Base-by-base conservation (phyloP, 2,329 filamentous ascomycete species). In the Stylonectria norvegica region DNA sequence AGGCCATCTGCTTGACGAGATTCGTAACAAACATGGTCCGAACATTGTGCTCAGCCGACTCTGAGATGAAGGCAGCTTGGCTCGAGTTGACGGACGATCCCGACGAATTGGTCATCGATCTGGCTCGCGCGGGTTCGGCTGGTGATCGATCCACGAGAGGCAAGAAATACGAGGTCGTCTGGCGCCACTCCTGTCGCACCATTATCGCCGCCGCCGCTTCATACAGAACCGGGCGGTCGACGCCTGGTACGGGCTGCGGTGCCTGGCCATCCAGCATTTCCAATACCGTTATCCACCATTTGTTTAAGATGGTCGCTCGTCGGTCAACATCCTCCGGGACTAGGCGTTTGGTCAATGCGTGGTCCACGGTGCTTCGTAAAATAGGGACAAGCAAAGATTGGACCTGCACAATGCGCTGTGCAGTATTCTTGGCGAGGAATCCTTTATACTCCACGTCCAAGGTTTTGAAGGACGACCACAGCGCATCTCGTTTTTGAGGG, bases 111-210 rank as follows among this genome's bases (percentile, higher is more conserved):
- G 71, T 80, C 34, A 65, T 65, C 11, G 71, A 72, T 30, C 67
- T 71, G 50, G 63, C 62, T 23, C 64, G 70, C 15, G 69, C 63
- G 15, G 63, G 63, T 47, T 77, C 75, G 25, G 60, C 62, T 2
- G 70, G 68, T 20, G 67, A 71, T 33, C 80, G 78, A 29, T 82
- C 76, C 10, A 65, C 68, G 19, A 86, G 63, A 0, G 84, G 78
- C 42, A 79, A 76, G 57, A 86, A 83, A 15, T 75, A 78, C 4
- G 81, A 81, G 1, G 85, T 85, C 18, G 82, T 76, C 38, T 85
- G 73, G 47, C 87, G 81, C 90, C 90, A 96, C 66, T 96, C 90
- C 0, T 85, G 81, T 33, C 90, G 79, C 64, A 85, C 85, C 89
- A 95, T 95, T 58, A 96, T 81, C 38, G 85, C 79, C 34, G 84